Evolutionary conservation across 192 early-diverging fungal species (phyloP).

Genomic region (Backusella morwellensis): DNA sequence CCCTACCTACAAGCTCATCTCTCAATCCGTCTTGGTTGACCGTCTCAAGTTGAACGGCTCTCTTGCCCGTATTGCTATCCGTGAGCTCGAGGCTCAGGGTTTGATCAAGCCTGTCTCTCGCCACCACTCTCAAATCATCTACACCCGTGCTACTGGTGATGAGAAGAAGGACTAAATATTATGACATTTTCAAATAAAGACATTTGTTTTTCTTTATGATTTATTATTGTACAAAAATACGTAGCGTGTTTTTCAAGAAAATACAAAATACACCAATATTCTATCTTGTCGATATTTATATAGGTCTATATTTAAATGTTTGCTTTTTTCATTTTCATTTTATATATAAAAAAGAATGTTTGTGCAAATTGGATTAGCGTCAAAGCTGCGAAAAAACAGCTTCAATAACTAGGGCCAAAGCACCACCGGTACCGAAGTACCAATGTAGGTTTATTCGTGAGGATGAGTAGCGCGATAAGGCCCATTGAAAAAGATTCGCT

Average conservation of each 20-base stretch:
- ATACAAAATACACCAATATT: background rate
- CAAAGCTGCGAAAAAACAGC: background rate
- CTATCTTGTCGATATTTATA: too few relatives aligned
- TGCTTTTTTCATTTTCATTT: background rate
- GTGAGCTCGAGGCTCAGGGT: conserved; percentile 89
- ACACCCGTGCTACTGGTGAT: conserved; percentile 51
- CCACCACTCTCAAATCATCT: conserved; percentile 91
- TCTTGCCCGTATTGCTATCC: conserved; percentile 91
- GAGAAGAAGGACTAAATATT: conserved; percentile 23
- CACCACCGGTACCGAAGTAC: background rate
- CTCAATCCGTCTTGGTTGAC: conserved; percentile 97
- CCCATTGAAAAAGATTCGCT: conserved; percentile 13
- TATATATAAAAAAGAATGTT: conserved; percentile 1
- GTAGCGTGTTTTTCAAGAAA: background rate
- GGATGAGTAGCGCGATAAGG: conserved; percentile 18
- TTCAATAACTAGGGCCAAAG: conserved; percentile 16
- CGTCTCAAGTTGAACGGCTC: conserved; percentile 98
- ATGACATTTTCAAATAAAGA: conserved; percentile 1
- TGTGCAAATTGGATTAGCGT: conserved; percentile 20
- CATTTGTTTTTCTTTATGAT: conserved; percentile 5
- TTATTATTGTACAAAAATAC: background rate
- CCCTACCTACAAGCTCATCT: conserved; percentile 99
- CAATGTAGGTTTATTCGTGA: background rate
- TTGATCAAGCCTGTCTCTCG: conserved; percentile 87
- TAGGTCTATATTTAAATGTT: too few relatives aligned